Base-by-base conservation (phyloP, 2,329 filamentous ascomycete species). In the Penicillium olsonii region DNA sequence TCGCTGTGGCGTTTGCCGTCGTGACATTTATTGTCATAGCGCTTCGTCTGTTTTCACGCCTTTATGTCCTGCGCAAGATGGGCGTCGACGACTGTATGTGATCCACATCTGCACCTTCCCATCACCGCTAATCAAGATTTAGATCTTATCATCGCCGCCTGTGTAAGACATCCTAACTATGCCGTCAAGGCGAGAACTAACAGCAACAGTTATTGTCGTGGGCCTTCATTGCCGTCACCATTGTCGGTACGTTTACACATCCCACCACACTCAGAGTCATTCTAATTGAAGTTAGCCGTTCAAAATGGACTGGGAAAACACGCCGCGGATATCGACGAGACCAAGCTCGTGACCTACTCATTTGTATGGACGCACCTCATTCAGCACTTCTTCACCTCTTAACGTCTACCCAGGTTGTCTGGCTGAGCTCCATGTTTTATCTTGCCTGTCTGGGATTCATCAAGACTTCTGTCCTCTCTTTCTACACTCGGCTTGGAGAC, bases 341-440 rank as follows among this genome's bases (percentile, higher is more conserved):
- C 33, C 20, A 42, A 53, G n/a, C 34, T 59, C 6, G 11, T 47
- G 2, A 33, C 49, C 26, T 62, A 61, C n/a, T 35, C 48, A 20
- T 60, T 61, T 50, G 56, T 62, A 55, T 39, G 53, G 20, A 17
- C 18, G 9, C 15, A 4, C n/a, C 4, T 26, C 3, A 6, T 15
- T 31, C 15, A 27, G 4, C 6, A 9, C 9, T 5, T 17, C 41
- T 26, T 5, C 12, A 22, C 26, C 14, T 33, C 11, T 42, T 53
- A 41, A 56, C 40, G n/a, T 27, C 19, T 35, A 11, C 35, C n/a
- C 47, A 75, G 68, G 65, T 63, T 11, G 71, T 77, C 27, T 76
- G 74, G 65, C 72, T 75, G 50, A 78, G 70, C 51, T 78, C 70
- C 11, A 78, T 73, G 60, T 79, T 79, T 56, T 77, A 78, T 51